Conservation (phyloP, 2,329 filamentous ascomycete genomes). For the Curvularia hawaiiensis region DNA sequence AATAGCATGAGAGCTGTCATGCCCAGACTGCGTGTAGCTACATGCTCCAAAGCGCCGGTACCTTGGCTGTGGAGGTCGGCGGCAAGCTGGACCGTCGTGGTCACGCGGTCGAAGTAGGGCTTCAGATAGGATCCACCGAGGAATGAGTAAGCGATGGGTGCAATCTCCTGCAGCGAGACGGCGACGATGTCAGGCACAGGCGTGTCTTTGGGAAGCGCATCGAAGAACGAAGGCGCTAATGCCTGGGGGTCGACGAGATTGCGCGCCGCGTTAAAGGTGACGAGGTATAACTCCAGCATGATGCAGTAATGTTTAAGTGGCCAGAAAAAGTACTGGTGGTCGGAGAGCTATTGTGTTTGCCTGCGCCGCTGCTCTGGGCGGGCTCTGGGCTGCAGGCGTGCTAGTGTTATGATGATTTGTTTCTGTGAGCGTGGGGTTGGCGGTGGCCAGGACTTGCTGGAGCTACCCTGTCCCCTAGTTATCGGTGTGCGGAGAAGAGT, state of each 20-base stretch:
- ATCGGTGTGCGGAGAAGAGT: slow-evolving; percentile 8
- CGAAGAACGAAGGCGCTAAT: slow-evolving; percentile 71
- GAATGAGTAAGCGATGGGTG: slow-evolving; percentile 82
- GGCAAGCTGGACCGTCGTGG: slow-evolving; percentile 73
- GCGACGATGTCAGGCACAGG: slow-evolving; percentile 71
- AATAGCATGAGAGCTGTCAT: slow-evolving; percentile 93
- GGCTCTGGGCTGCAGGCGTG: background rate
- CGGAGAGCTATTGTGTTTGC: background rate
- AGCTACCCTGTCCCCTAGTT: background rate
- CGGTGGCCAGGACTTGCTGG: slow-evolving; percentile 16
- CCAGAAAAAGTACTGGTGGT: background rate
- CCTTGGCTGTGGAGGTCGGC: slow-evolving; percentile 54
- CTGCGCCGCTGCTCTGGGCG: background rate
- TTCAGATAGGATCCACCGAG: slow-evolving; percentile 80
- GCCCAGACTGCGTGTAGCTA: slow-evolving; percentile 76
- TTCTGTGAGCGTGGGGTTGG: slow-evolving; percentile 12
- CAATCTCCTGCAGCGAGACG: slow-evolving; percentile 82
- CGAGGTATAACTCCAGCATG: slow-evolving; percentile 71
- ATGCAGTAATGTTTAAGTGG: background rate
- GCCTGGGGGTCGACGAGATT: slow-evolving; percentile 69
- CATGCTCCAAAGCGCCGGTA: slow-evolving; percentile 66
- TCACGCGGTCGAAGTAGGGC: slow-evolving; percentile 75
- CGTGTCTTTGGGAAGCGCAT: slow-evolving; percentile 43
- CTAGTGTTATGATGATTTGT: background rate
- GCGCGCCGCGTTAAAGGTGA: slow-evolving; percentile 91